phyloP scores from a whole-genome alignment of 164 flowering plant species.

The Sextonia rubra region DNA sequence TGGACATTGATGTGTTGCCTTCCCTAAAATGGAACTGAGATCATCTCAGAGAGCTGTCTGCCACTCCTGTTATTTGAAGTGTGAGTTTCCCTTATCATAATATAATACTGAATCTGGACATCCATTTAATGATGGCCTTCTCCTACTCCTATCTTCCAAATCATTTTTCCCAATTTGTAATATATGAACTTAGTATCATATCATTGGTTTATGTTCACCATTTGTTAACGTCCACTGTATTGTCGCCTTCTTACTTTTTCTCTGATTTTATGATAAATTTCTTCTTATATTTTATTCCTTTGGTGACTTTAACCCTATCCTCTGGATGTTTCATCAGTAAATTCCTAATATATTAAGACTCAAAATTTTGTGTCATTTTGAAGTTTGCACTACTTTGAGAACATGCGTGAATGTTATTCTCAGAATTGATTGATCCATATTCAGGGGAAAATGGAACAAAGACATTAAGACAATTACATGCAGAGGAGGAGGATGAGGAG shows the following conservation, averaged over 20 bases:
- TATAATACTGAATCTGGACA: no score
- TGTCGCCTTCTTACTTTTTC: background rate
- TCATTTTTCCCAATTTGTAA: no score
- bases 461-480: conserved; percentile 52
- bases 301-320: background rate
- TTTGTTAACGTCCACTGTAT: background rate
- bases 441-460: conserved; percentile 44
- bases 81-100: no score
- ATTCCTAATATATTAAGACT: background rate
- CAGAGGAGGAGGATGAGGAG: conserved; percentile 87
- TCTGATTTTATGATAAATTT: no score
- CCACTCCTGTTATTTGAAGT: no score
- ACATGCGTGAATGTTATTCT: background rate
- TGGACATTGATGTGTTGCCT: no score
- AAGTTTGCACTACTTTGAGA: background rate
- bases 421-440: background rate
- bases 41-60: no score
- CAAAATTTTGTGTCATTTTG: background rate
- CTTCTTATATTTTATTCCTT: background rate
- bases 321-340: no score
- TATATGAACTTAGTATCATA: background rate
- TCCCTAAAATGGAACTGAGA: no score
- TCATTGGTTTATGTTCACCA: no score
- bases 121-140: no score
- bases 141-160: no score